These are phyloP conservation scores for Lasiodiplodia sp. DNA, from an alignment of 2,329 filamentous ascomycete genomes.

Conservation along the genomic window DNA sequence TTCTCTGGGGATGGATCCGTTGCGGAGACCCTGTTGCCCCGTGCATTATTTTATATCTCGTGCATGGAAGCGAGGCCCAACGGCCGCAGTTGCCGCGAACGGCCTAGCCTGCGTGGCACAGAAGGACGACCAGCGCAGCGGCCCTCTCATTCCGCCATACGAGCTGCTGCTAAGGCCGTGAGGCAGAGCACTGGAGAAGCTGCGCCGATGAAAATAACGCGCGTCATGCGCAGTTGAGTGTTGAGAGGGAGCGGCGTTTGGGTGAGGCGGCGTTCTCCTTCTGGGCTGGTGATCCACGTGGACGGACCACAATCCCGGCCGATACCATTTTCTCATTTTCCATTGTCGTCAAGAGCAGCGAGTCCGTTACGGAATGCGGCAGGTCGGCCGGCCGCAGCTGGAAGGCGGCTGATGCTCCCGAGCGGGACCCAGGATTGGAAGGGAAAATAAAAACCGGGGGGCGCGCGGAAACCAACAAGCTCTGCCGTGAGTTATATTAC, in stretches of 20 bases:
- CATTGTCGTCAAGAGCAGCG: background rate
- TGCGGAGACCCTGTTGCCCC: slow-evolving; percentile 3
- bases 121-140: background rate
- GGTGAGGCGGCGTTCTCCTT: background rate
- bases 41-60: slow-evolving; percentile 20
- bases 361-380: slow-evolving; percentile 17
- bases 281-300: background rate
- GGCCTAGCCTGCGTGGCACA: slow-evolving; percentile 18
- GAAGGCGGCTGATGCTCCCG: background rate
- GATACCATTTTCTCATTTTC: background rate
- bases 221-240: background rate
- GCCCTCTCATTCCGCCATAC: slow-evolving; percentile 17
- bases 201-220: background rate
- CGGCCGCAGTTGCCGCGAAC: slow-evolving; percentile 22
- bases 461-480: background rate
- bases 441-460: slow-evolving; percentile 8
- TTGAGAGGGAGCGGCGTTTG: background rate
- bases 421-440: background rate
- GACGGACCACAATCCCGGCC: background rate
- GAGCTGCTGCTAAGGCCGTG: background rate
- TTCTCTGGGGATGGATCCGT: background rate
- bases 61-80: slow-evolving; percentile 27
- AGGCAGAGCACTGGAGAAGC: background rate
- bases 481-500: background rate
- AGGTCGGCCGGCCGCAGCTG: slow-evolving; percentile 14